A percentile compares a stretch with the other conserved stretches of the same genome.
Conservation (phyloP, 257 asterid genomes). For the Solanum arcanum region DNA sequence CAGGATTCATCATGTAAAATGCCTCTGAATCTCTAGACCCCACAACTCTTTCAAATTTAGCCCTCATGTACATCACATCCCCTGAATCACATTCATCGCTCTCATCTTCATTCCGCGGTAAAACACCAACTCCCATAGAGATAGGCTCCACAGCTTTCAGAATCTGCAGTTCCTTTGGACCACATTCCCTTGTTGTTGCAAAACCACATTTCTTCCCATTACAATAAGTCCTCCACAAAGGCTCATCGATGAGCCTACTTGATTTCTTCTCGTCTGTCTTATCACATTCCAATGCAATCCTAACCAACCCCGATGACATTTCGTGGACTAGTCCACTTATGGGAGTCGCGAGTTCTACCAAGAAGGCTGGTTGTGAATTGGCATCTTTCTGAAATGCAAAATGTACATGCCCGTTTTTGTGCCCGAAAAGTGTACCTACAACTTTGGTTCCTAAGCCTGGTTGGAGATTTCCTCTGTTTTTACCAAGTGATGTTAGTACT, state of each 20-base stretch:
- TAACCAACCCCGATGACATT: constrained; percentile 37
- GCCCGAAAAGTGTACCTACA: constrained; percentile 45
- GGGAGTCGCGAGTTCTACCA: constrained; percentile 41
- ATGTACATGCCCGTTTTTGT: constrained; percentile 30
- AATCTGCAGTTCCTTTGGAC: constrained; percentile 23
- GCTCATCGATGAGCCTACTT: constrained; percentile 25
- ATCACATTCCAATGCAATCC: constrained; percentile 45
- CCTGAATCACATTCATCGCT: constrained; percentile 4
- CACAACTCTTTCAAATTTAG: constrained; percentile 52
- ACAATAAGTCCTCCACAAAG: constrained; percentile 38
- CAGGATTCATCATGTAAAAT: constrained; percentile 56
- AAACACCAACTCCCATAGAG: constrained; percentile 47
- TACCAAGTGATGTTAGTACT: constrained; percentile 23
- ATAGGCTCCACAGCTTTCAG: constrained; percentile 47
- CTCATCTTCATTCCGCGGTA: constrained; percentile 5
- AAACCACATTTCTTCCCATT: constrained; percentile 37
- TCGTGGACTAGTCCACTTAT: constrained; percentile 36
- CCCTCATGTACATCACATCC: constrained; percentile 47
- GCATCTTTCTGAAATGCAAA: constrained; percentile 40
- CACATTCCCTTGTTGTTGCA: constrained; percentile 31
- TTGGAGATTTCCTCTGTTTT: constrained; percentile 2
- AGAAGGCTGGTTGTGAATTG: constrained; percentile 20
- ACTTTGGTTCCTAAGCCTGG: constrained; percentile 19
- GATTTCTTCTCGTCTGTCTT: constrained; percentile 13
- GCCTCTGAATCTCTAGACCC: constrained; percentile 62